Evolutionary conservation across 192 early-diverging fungal species (phyloP).

Genomic region (Backusella morwellensis): DNA sequence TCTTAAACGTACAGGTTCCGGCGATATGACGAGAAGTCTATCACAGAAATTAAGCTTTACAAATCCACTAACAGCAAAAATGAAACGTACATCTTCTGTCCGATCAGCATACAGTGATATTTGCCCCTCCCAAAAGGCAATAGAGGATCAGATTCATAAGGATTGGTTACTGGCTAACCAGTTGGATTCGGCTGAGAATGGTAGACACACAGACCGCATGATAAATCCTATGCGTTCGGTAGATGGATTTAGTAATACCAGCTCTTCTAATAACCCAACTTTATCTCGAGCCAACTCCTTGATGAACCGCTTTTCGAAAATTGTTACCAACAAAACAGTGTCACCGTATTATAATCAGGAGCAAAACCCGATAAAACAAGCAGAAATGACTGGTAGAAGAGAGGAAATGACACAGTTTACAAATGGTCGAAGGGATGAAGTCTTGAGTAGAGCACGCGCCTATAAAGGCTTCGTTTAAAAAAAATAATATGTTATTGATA

Average conservation of each 20-base stretch:
- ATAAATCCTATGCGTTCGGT: background rate
- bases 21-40: constrained; percentile 14
- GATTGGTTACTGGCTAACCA: constrained; percentile 12
- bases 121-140: background rate
- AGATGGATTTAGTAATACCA: background rate
- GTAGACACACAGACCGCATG: background rate
- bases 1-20: constrained; percentile 8
- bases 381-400: background rate
- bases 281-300: background rate
- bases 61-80: constrained; percentile 6
- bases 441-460: background rate
- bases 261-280: background rate
- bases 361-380: background rate
- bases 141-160: constrained; percentile 9
- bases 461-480: constrained; percentile 6
- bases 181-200: background rate
- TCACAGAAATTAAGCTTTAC: constrained; percentile 15
- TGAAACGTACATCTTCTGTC: constrained; percentile 1
- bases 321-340: constrained; percentile 6
- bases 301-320: constrained; percentile 12
- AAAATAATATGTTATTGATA: background rate
- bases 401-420: background rate
- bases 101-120: background rate
- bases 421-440: background rate
- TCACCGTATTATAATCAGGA: background rate